Evolutionary conservation across 2,329 filamentous ascomycete genomes (phyloP), one percentile per base, ranked within the genome.

Genomic region (Juglanconis sp.): DNA sequence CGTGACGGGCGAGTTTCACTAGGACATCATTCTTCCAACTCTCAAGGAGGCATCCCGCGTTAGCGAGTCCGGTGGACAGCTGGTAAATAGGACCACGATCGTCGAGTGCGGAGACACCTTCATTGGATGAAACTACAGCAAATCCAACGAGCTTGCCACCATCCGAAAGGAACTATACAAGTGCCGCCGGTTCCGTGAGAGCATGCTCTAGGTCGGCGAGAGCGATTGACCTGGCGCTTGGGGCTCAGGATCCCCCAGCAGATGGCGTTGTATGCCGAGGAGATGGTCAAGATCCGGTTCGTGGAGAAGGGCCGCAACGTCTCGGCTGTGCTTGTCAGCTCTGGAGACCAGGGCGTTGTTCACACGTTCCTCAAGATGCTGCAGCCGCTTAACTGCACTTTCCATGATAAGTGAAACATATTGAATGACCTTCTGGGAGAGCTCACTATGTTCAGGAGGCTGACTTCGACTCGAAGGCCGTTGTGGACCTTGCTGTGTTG

Each of bases 401-500:
- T 63, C 3, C 44, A 60, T 42, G 61, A 61, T 53, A 61, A 54
- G 49, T 60, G 61, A 57, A 54, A 17, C 3, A 15, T 63, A n/a
- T 17, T 56, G 40, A 13, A 35, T 2, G 57, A 51, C 17, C n/a
- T 34, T 11, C 53, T 47, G 8, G 40, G 15, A 9, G 50, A 53
- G 13, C 35, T 57, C 15, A 47, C 52, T 2, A 49, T 30, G 31
- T 63, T 11, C 40, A 63, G 17, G 17, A 42, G 13, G 38, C 56
- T 6, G 48, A 38, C 13, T 46, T 36, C 30, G 61, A 63, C 36
- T 15, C 48, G 13, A 53, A 57, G 49, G 57, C 32, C 15, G 48
- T 57, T 13, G 48, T 63, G 15, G 61, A 63, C 47, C 57, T 57
- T 53, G 42, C 44, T 13, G 53, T 52, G n/a, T 30, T 57, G 17